These are phyloP conservation scores for Backusella westeae DNA, from an alignment of 192 early-diverging fungal species.

Conservation along the genomic window DNA sequence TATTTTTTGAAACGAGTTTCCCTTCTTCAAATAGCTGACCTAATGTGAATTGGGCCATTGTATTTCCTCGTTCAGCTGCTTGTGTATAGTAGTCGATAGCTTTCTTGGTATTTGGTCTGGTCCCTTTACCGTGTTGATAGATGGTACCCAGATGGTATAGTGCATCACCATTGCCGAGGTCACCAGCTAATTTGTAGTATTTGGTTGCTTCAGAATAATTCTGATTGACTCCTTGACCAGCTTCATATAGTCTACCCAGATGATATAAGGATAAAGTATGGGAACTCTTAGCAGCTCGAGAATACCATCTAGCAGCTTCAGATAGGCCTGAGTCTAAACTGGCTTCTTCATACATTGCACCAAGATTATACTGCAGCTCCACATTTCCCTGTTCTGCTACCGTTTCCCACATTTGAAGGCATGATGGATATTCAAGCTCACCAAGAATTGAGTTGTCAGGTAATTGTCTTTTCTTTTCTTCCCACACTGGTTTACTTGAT, in stretches of 20 bases:
- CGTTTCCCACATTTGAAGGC: not conserved
- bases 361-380: not conserved
- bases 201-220: not conserved
- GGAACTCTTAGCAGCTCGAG: not conserved
- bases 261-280: not conserved
- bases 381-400: not conserved
- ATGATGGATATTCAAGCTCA: not conserved
- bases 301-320: not conserved
- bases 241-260: not conserved
- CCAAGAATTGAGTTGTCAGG: too few relatives aligned
- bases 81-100: too few relatives aligned
- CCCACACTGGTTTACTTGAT: not conserved
- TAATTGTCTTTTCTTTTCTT: not conserved
- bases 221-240: not conserved
- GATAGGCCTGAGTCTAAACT: not conserved
- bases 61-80: too few relatives aligned
- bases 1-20: too few relatives aligned
- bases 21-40: too few relatives aligned
- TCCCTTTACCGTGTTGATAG: not conserved
- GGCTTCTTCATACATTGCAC: not conserved
- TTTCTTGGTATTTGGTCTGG: too few relatives aligned
- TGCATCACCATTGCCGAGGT: not conserved
- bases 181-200: not conserved
- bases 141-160: not conserved
- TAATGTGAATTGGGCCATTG: too few relatives aligned